phyloP scores from a whole-genome alignment of 1,139 yeast genomes.

The Candida dubliniensis region DNA sequence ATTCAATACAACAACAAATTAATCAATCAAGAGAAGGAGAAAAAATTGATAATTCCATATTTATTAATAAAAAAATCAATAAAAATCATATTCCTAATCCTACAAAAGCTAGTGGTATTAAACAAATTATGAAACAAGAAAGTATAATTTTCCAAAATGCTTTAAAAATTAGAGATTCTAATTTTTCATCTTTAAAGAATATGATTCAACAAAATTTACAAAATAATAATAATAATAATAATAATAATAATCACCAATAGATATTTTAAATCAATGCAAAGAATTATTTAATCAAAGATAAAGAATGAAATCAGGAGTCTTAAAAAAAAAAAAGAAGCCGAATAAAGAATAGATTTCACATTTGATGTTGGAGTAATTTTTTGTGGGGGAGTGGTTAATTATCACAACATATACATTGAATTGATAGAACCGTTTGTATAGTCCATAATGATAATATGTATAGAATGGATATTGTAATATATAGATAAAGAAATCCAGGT shows the following conservation, averaged over 20 bases:
- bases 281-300: too few relatives aligned
- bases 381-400: too few relatives aligned
- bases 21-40: background rate
- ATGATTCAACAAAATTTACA: slow-evolving; percentile 27
- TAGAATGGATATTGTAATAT: too few relatives aligned
- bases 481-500: too few relatives aligned
- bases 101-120: slow-evolving; percentile 54
- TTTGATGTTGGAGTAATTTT: too few relatives aligned
- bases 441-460: too few relatives aligned
- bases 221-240: background rate
- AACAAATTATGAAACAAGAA: slow-evolving; percentile 53
- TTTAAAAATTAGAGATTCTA: slow-evolving; percentile 53
- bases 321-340: background rate
- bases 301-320: too few relatives aligned
- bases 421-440: too few relatives aligned
- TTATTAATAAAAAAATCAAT: slow-evolving; percentile 21
- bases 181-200: slow-evolving; percentile 58
- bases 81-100: slow-evolving; percentile 61
- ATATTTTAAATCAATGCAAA: too few relatives aligned
- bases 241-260: too few relatives aligned
- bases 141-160: slow-evolving; percentile 55
- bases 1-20: background rate
- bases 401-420: too few relatives aligned
- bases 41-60: slow-evolving; percentile 3
- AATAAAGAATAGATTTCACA: background rate